Evolutionary conservation across 179 eudicot genomes (phyloP), one percentile per base, ranked within the genome.

Genomic region (Heliamphora pulchella): DNA sequence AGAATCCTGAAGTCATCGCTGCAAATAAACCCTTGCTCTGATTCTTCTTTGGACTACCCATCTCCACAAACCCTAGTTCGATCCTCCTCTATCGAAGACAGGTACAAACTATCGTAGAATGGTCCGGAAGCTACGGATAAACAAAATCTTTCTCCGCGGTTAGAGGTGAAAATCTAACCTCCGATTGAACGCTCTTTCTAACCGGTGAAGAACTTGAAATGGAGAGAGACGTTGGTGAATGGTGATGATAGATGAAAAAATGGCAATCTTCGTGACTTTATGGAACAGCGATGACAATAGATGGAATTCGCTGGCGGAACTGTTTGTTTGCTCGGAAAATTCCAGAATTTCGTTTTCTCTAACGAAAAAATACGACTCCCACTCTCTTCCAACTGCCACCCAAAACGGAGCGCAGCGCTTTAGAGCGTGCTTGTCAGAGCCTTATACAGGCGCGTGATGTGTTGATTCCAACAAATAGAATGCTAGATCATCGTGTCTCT

Each of bases 1-100:
- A 85, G 47, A 88, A 82, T 20, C 91, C 78, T 4, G 91, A 88
- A 39, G 85, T 65, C 85, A 88, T 82, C 14, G 91, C 84, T 46
- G 88, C 80, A 81, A 88, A 88, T 48, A 88, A 84, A 5, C 91
- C 91, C 62, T 86, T 83, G 78, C 58, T 78, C 48, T 86, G 41
- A n/a, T 84, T 87, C 62, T 85, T 75, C 62, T 83, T 83, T 17
- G 87, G 87, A 79, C 85, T 87, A 41, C 86, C 50, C 89, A 87
- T 87, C 62, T 81, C 81, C 53, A 3, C 8, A 57, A 85, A 78
- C 88, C 86, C 84, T 79, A 79, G 74, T 43, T 78, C 75, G 14
- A 11, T 39, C 47, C 48, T 31, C 61, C 8, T 54, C n/a, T 53
- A 11, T 9, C 9, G 22, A n/a, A 63, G 1, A 63, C 15, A 9